Evolutionary conservation across 1,284 basidiomycete species (phyloP).

Genomic region (Hymenochaete sp.): DNA sequence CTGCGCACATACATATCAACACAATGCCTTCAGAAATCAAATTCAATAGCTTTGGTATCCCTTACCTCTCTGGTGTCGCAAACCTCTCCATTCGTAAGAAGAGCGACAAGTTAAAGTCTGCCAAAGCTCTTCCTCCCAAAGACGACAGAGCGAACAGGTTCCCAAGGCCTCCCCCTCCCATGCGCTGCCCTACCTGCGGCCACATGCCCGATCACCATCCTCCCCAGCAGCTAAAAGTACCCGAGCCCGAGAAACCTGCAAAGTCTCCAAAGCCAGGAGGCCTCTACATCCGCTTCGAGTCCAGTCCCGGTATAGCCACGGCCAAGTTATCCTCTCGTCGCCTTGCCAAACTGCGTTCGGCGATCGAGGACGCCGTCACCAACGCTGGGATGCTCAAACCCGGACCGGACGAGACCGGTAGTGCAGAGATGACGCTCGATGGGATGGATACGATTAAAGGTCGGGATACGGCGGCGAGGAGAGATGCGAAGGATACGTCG

Average conservation of each 20-base stretch:
- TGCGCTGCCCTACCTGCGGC: constrained; percentile 17
- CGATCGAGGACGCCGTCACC: constrained; percentile 37
- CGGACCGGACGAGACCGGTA: constrained; percentile 18
- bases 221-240: constrained; percentile 17
- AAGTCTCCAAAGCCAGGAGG: constrained; percentile 23
- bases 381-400: constrained; percentile 40
- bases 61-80: constrained; percentile 33
- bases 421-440: constrained; percentile 21
- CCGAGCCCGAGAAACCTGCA: constrained; percentile 11
- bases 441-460: constrained; percentile 17
- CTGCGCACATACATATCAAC: no score
- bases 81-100: constrained; percentile 32
- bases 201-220: constrained; percentile 11
- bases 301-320: constrained; percentile 16
- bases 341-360: constrained; percentile 31
- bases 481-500: constrained; percentile 20
- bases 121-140: neutral
- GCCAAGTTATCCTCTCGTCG: constrained; percentile 25
- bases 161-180: constrained; percentile 12
- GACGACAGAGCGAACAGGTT: constrained; percentile 13
- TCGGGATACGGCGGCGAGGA: constrained; percentile 1
- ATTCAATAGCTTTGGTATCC: constrained; percentile 17
- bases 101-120: constrained; percentile 19
- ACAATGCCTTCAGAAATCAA: constrained; percentile 19
- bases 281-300: constrained; percentile 33